phyloP scores from a whole-genome alignment of 1,284 basidiomycete species.

The Papiliotrema nemorosa region DNA sequence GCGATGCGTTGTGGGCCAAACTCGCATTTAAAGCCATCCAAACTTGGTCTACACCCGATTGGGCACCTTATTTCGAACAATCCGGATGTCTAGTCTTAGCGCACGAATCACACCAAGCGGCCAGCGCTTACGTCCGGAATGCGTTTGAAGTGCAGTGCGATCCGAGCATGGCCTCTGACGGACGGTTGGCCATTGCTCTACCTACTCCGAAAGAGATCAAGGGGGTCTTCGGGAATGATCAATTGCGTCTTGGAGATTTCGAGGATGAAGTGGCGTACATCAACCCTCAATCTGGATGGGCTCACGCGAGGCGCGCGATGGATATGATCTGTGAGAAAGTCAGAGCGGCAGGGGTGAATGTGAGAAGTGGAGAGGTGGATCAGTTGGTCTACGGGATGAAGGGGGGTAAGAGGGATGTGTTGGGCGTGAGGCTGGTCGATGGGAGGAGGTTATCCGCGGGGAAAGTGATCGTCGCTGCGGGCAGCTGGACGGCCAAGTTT shows the following conservation, averaged over 20 bases:
- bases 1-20: constrained; percentile 14
- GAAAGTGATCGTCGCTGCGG: constrained; percentile 32
- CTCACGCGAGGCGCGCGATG: constrained; percentile 64
- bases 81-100: constrained; percentile 45
- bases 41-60: constrained; percentile 48
- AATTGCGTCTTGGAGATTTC: constrained; percentile 11
- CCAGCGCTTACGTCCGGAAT: constrained; percentile 6
- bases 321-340: constrained; percentile 28
- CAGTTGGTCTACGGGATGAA: constrained; percentile 8
- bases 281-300: constrained; percentile 77
- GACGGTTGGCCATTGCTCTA: constrained; percentile 9
- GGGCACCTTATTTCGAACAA: constrained; percentile 74
- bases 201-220: constrained; percentile 10
- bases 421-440: constrained; percentile 61
- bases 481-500: constrained; percentile 35
- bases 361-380: constrained; percentile 7
- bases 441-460: constrained; percentile 48
- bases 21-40: constrained; percentile 25
- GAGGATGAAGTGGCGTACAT: constrained; percentile 56
- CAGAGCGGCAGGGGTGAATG: constrained; percentile 12
- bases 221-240: constrained; percentile 11
- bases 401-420: constrained; percentile 47
- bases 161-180: constrained; percentile 16
- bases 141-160: constrained; percentile 12
- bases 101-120: not conserved